Conservation (phyloP, 257 asterid species). For the Solanum verrucosum region DNA sequence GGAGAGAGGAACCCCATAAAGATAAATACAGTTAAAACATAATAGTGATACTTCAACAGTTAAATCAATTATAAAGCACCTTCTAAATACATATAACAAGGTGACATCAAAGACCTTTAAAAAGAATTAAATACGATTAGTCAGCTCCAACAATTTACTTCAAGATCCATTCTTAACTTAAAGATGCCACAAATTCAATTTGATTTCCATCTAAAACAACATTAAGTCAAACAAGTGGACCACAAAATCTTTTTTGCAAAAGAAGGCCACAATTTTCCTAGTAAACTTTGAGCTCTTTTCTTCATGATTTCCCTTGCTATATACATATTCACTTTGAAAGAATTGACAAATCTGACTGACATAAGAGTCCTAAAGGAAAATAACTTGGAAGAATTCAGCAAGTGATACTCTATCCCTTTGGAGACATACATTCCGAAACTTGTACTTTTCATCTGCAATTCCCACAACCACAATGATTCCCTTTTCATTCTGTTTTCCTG, state of each 20-base stretch:
- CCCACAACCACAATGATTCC: neutral
- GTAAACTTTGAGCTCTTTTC: neutral
- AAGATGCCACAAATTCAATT: neutral
- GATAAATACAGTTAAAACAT: neutral
- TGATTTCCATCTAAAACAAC: neutral
- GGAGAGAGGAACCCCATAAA: neutral
- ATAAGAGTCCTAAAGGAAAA: neutral
- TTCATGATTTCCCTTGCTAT: neutral
- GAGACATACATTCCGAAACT: neutral
- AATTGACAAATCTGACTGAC: neutral
- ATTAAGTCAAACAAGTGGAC: neutral
- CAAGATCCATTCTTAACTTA: neutral
- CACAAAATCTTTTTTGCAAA: neutral
- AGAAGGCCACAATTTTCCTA: neutral
- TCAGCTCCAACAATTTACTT: neutral
- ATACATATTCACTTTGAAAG: neutral
- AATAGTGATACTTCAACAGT: neutral
- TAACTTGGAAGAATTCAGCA: neutral
- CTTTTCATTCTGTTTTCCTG: neutral
- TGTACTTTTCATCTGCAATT: neutral
- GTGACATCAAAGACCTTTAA: neutral
- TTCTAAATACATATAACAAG: neutral
- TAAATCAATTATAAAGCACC: neutral
- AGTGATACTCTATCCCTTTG: neutral
- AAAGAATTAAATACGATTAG: neutral